phyloP scores from a whole-genome alignment of 352 stramenopile species.

The Pythium chondricola region DNA sequence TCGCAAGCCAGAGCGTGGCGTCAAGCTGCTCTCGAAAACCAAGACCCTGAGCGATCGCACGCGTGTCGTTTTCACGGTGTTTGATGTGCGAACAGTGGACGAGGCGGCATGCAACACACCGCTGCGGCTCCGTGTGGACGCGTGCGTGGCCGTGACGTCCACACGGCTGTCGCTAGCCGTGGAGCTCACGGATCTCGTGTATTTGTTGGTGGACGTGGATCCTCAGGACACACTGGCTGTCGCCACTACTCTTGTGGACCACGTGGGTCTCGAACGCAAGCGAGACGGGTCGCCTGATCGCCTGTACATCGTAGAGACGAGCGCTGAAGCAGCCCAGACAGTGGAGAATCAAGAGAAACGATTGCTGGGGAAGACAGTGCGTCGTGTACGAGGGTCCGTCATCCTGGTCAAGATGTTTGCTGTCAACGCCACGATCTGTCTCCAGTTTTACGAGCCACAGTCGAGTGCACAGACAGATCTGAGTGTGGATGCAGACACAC shows the following conservation, averaged over 20 bases:
- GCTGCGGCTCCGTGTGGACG: constrained; percentile 42
- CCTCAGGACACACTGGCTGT: constrained; percentile 19
- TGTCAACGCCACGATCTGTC: background rate
- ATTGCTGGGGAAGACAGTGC: constrained; percentile 35
- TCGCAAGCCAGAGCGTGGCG: constrained; percentile 30
- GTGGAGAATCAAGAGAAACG: background rate
- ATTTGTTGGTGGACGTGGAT: constrained; percentile 24
- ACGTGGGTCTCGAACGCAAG: constrained; percentile 45
- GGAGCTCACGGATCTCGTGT: constrained; percentile 31
- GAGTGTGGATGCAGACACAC: constrained; percentile 1
- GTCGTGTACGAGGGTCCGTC: constrained; percentile 25
- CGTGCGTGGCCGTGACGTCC: constrained; percentile 53
- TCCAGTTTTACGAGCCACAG: constrained; percentile 44
- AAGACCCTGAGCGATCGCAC: constrained; percentile 23
- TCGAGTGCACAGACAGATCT: constrained; percentile 26
- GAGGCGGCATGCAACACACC: background rate
- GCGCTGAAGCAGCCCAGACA: background rate
- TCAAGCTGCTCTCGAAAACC: constrained; percentile 54
- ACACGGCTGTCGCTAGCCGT: constrained; percentile 39
- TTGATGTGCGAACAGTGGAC: constrained; percentile 30
- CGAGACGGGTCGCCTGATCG: constrained; percentile 38
- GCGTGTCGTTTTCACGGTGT: constrained; percentile 57
- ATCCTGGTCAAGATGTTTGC: constrained; percentile 34
- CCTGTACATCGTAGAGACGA: constrained; percentile 39
- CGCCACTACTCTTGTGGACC: constrained; percentile 36